Conservation (phyloP, 1,284 basidiomycete genomes). For the Ganoderma multipileum region DNA sequence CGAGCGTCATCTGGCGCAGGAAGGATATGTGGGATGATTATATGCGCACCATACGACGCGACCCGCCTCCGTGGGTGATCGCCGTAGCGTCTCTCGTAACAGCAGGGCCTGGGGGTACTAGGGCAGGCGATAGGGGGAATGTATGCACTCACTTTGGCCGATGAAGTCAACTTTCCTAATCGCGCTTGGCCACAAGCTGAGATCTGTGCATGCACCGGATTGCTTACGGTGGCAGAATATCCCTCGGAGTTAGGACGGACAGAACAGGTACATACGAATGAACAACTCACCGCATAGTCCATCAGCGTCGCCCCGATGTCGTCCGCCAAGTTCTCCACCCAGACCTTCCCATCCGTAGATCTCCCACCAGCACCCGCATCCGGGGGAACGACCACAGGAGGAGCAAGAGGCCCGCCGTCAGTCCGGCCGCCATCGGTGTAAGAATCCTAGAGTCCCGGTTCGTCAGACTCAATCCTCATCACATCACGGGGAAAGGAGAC, state of each 20-base stretch:
- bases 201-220: conserved; percentile 44
- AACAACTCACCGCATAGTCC: conserved; percentile 50
- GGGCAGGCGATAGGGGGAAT: neutral
- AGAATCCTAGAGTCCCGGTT: conserved; percentile 36
- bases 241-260: neutral
- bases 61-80: too few relatives aligned
- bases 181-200: conserved; percentile 41
- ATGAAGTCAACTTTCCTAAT: conserved; percentile 42
- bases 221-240: conserved; percentile 32
- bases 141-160: conserved; percentile 38
- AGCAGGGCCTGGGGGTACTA: too few relatives aligned
- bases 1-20: too few relatives aligned
- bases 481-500: conserved; percentile 13
- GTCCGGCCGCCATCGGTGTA: conserved; percentile 44
- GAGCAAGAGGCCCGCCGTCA: conserved; percentile 41
- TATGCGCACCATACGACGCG: neutral
- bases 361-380: conserved; percentile 42
- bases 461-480: neutral
- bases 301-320: conserved; percentile 44
- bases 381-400: conserved; percentile 41
- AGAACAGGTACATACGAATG: neutral
- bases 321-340: conserved; percentile 44
- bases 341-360: conserved; percentile 46
- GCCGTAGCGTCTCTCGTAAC: neutral
- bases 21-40: neutral